Evolutionary conservation across 2,329 filamentous ascomycete genomes (phyloP).

Genomic region (Diplodia intermedia): DNA sequence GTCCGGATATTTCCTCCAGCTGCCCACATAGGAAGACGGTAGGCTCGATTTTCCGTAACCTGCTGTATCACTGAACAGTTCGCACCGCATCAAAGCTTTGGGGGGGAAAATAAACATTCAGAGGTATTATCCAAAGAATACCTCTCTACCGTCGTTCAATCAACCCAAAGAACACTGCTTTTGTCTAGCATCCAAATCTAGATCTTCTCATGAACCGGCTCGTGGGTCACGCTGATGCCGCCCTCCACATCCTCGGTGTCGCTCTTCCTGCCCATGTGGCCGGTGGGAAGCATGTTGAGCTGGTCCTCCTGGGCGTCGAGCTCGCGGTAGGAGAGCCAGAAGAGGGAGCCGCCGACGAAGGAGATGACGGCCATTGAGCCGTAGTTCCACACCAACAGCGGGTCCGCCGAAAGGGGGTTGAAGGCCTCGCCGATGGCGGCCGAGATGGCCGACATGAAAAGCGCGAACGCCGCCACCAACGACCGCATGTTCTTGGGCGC

Average conservation of each 20-base stretch:
- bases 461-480: conserved; percentile 46
- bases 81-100: neutral
- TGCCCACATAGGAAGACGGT: no score
- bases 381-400: conserved; percentile 42
- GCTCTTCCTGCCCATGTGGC: conserved; percentile 42
- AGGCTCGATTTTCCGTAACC: no score
- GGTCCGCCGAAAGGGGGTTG: conserved; percentile 37
- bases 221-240: conserved; percentile 20
- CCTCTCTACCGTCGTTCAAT: neutral
- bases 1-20: no score
- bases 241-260: conserved; percentile 45
- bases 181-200: neutral
- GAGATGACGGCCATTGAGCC: conserved; percentile 46
- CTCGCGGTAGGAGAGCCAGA: conserved; percentile 43
- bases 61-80: neutral
- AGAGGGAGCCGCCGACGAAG: conserved; percentile 44
- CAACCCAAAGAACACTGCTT: neutral
- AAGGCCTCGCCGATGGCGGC: conserved; percentile 38
- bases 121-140: conserved; percentile 15
- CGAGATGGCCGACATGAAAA: conserved; percentile 45
- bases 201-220: conserved; percentile 19
- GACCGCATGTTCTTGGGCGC: conserved; percentile 69
- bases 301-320: conserved; percentile 47
- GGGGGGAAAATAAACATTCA: neutral
- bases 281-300: conserved; percentile 49